These are phyloP conservation scores for Lophium mytilinum DNA, from an alignment of 495 filamentous ascomycete genomes.

Conservation along the genomic window DNA sequence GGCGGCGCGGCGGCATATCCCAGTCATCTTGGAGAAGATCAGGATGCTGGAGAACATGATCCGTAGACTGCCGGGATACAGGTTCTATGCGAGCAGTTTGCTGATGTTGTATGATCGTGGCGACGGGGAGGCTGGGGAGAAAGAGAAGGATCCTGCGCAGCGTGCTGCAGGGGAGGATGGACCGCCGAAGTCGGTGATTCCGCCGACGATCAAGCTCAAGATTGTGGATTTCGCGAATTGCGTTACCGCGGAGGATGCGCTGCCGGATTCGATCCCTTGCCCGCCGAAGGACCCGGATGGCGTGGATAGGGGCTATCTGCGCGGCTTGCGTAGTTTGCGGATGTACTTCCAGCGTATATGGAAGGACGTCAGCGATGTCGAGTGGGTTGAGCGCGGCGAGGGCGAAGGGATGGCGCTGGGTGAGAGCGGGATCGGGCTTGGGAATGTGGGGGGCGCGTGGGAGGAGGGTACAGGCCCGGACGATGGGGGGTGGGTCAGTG, in stretches of 20 bases:
- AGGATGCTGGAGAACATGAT: conserved; percentile 76
- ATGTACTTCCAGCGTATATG: conserved; percentile 86
- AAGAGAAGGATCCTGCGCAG: conserved; percentile 24
- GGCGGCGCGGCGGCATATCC: conserved; percentile 76
- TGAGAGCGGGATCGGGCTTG: conserved; percentile 6
- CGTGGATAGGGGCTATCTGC: conserved; percentile 82
- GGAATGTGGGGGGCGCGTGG: conserved; percentile 17
- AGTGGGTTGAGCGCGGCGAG: conserved; percentile 26
- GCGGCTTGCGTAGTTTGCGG: conserved; percentile 69
- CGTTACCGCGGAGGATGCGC: conserved; percentile 72
- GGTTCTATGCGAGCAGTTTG: conserved; percentile 92
- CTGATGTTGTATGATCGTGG: conserved; percentile 91
- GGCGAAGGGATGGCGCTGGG: conserved; percentile 23
- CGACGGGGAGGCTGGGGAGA: conserved; percentile 28
- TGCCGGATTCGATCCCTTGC: conserved; percentile 56
- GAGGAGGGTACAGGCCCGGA: conserved; percentile 1
- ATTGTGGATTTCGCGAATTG: conserved; percentile 99
- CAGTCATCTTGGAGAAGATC: conserved; percentile 76
- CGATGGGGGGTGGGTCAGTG: neutral
- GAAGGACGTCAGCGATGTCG: conserved; percentile 53
- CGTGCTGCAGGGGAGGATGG: neutral
- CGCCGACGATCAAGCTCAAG: conserved; percentile 65
- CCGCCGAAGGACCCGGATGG: conserved; percentile 73
- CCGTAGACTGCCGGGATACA: conserved; percentile 67
- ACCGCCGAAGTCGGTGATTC: neutral